These are phyloP conservation scores for Colletotrichum trifolii DNA, from an alignment of 2,329 filamentous ascomycete species.

Conservation along the genomic window DNA sequence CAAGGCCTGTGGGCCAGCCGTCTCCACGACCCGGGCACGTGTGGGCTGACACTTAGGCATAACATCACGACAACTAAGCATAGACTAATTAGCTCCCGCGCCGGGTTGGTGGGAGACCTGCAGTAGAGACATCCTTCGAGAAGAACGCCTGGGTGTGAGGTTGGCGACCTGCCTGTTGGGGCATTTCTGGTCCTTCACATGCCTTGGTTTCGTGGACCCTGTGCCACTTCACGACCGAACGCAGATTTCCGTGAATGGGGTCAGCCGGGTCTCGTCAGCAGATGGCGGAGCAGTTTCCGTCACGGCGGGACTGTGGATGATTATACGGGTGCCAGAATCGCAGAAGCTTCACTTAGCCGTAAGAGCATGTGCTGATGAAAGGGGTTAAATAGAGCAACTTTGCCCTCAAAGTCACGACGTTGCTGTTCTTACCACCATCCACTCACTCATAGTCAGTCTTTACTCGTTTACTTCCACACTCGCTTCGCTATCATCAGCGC, in stretches of 20 bases:
- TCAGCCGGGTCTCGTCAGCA: not conserved
- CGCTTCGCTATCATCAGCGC: not conserved
- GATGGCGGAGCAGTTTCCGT: conserved; percentile 1
- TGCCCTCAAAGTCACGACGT: not conserved
- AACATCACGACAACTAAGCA: not conserved
- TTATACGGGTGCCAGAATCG: not conserved
- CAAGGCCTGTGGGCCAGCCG: not conserved
- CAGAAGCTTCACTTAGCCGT: not conserved
- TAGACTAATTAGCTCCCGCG: not conserved
- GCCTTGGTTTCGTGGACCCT: not conserved
- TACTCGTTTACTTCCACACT: conserved; percentile 11
- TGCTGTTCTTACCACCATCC: conserved; percentile 11
- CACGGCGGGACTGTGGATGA: not conserved
- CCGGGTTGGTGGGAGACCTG: not conserved
- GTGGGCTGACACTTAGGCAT: not conserved
- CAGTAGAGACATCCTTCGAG: not conserved
- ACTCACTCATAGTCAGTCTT: not conserved
- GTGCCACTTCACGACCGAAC: not conserved
- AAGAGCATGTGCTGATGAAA: not conserved
- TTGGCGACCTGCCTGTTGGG: not conserved
- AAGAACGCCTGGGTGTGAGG: not conserved
- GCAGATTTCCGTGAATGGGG: not conserved
- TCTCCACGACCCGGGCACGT: not conserved
- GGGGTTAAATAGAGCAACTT: not conserved
- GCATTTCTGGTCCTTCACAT: not conserved